Conservation (phyloP, 805 yeast genomes). For the Jamesozyma jinghongensis region DNA sequence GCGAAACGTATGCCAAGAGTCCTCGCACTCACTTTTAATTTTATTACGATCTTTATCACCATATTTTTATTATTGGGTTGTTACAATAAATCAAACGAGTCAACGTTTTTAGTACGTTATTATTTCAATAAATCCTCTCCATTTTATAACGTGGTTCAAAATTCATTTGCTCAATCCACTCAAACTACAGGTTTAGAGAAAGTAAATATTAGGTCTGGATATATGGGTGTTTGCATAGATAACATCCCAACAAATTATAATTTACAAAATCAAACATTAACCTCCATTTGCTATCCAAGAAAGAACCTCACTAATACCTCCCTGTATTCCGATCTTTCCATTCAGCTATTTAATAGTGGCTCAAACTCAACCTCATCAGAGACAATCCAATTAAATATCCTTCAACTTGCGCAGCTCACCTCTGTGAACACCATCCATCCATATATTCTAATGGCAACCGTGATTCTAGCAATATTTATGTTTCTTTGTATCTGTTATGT, state of each 20-base stretch:
- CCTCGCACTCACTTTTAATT: slow-evolving; percentile 33
- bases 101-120: slow-evolving; percentile 42
- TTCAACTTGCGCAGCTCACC: slow-evolving; percentile 39
- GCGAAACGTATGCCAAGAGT: slow-evolving; percentile 36
- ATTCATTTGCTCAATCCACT: slow-evolving; percentile 30
- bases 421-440: slow-evolving; percentile 44
- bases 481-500: slow-evolving; percentile 37
- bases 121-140: slow-evolving; percentile 40
- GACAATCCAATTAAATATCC: slow-evolving; percentile 32
- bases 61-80: slow-evolving; percentile 53
- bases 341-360: slow-evolving; percentile 17
- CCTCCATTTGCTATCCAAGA: slow-evolving; percentile 23
- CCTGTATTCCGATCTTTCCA: slow-evolving; percentile 21
- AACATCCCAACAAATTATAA: slow-evolving; percentile 21
- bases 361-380: slow-evolving; percentile 16
- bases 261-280: slow-evolving; percentile 5
- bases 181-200: slow-evolving; percentile 29
- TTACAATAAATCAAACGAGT: slow-evolving; percentile 37
- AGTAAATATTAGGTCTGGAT: slow-evolving; percentile 44
- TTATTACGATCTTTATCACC: slow-evolving; percentile 42
- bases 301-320: slow-evolving; percentile 16
- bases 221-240: slow-evolving; percentile 47
- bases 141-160: slow-evolving; percentile 33
- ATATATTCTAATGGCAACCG: slow-evolving; percentile 40
- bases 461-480: slow-evolving; percentile 36